phyloP scores from a whole-genome alignment of 2,329 filamentous ascomycete species.

The Botryosphaeria agaves region DNA sequence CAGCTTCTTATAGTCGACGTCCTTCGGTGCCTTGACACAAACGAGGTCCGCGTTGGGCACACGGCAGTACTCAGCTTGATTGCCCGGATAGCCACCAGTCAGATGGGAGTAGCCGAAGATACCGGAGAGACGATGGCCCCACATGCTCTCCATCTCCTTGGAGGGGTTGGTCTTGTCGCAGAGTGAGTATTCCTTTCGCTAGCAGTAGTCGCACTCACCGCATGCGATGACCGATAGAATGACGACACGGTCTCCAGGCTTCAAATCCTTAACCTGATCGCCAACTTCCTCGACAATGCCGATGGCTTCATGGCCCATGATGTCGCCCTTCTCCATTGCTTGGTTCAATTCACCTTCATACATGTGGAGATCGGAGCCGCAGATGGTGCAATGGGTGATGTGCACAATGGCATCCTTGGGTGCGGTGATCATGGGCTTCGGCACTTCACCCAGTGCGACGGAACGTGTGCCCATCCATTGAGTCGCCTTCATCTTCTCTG shows the following conservation, averaged over 20 bases:
- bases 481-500: slow-evolving; percentile 14
- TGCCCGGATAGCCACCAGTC: slow-evolving; percentile 17
- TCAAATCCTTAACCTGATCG: slow-evolving; percentile 8
- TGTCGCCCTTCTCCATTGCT: slow-evolving; percentile 12
- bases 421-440: slow-evolving; percentile 14
- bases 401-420: slow-evolving; percentile 16
- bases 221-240: slow-evolving; percentile 15
- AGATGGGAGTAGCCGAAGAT: slow-evolving; percentile 15
- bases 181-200: slow-evolving; percentile 13
- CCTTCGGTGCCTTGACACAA: slow-evolving; percentile 12
- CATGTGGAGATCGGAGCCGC: slow-evolving; percentile 16
- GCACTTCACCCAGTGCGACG: slow-evolving; percentile 4
- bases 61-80: slow-evolving; percentile 19
- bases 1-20: slow-evolving; percentile 12
- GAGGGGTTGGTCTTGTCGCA: slow-evolving; percentile 16
- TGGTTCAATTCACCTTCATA: slow-evolving; percentile 14
- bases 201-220: slow-evolving; percentile 14
- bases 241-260: slow-evolving; percentile 13
- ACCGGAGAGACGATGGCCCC: slow-evolving; percentile 14
- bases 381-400: slow-evolving; percentile 17
- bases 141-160: slow-evolving; percentile 11
- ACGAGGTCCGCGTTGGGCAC: slow-evolving; percentile 17
- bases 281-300: slow-evolving; percentile 13
- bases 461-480: slow-evolving; percentile 3
- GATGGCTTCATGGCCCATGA: slow-evolving; percentile 15